These are phyloP conservation scores for Pseudogymnoascus sp. DNA, from an alignment of 2,329 filamentous ascomycete species.

Conservation along the genomic window DNA sequence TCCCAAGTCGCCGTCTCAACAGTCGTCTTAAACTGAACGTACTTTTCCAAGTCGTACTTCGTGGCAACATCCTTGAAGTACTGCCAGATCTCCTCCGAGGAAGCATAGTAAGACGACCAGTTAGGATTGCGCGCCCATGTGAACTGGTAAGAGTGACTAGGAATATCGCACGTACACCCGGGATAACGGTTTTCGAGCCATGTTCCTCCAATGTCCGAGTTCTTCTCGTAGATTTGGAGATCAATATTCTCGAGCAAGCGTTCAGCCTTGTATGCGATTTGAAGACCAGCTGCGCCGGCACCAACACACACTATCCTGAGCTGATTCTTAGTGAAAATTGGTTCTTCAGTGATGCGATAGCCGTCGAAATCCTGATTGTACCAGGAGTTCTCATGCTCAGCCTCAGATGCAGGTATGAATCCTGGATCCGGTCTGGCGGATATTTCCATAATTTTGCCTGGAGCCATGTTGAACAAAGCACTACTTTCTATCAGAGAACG, in stretches of 20 bases:
- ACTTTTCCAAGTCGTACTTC: constrained; percentile 45
- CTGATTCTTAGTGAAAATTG: constrained; percentile 23
- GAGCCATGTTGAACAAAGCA: too few species aligned
- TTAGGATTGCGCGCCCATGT: constrained; percentile 50
- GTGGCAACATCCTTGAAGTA: constrained; percentile 45
- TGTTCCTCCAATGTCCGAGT: constrained; percentile 44
- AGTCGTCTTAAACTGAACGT: constrained; percentile 47
- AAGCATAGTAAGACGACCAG: constrained; percentile 50
- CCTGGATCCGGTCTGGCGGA: too few species aligned
- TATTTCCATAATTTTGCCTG: too few species aligned
- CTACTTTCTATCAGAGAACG: too few species aligned
- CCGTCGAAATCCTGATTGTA: too few species aligned
- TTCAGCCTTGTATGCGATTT: constrained; percentile 26
- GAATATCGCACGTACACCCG: constrained; percentile 45
- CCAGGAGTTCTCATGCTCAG: too few species aligned
- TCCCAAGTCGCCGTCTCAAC: constrained; percentile 47
- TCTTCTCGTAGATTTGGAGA: constrained; percentile 46
- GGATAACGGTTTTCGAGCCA: constrained; percentile 47
- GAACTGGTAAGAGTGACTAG: constrained; percentile 47
- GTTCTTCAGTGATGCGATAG: constrained; percentile 19
- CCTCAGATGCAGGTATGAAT: too few species aligned
- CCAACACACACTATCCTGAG: constrained; percentile 27
- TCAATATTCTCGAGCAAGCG: constrained; percentile 29
- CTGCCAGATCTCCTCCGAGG: constrained; percentile 48
- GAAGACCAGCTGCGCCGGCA: constrained; percentile 29